Percentiles rank a stretch among this genome's conserved stretches.
These are phyloP conservation scores for Kwoniella dejecticola DNA, from an alignment of 768 basidiomycete species.

Conservation along the genomic window DNA sequence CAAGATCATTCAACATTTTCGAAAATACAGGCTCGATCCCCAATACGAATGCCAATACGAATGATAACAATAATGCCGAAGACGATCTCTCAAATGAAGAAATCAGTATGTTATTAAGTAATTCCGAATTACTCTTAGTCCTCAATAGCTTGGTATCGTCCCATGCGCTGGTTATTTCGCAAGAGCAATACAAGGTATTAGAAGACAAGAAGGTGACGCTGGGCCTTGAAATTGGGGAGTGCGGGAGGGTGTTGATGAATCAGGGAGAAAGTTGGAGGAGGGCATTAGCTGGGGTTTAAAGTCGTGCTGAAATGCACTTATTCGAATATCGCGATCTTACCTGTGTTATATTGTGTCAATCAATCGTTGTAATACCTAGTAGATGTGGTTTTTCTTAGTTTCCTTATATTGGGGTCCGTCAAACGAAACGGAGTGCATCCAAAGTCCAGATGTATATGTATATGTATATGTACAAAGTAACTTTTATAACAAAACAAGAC, in stretches of 20 bases:
- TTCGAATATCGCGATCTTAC: not conserved
- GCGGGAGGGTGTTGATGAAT: slow-evolving; percentile 80
- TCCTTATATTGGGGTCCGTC: no score
- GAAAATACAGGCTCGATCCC: slow-evolving; percentile 24
- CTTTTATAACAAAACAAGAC: no score
- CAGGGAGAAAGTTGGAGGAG: slow-evolving; percentile 62
- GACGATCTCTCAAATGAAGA: not conserved
- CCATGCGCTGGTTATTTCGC: slow-evolving; percentile 74
- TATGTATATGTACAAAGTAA: not conserved
- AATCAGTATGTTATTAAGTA: slow-evolving; percentile 57
- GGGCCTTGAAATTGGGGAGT: slow-evolving; percentile 81
- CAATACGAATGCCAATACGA: not conserved
- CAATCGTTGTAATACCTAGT: not conserved
- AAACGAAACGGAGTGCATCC: no score
- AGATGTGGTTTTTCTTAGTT: no score
- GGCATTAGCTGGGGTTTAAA: slow-evolving; percentile 53
- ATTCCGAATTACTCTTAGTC: slow-evolving; percentile 68
- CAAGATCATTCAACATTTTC: slow-evolving; percentile 62
- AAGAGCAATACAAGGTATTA: slow-evolving; percentile 63
- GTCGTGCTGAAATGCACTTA: no score
- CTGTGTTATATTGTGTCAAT: not conserved
- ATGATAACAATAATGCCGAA: not conserved
- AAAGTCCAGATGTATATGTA: no score
- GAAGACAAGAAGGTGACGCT: slow-evolving; percentile 73
- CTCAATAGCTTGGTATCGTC: slow-evolving; percentile 76